Conservation (phyloP, 164 flowering plant genomes). For the Annona cherimola region DNA sequence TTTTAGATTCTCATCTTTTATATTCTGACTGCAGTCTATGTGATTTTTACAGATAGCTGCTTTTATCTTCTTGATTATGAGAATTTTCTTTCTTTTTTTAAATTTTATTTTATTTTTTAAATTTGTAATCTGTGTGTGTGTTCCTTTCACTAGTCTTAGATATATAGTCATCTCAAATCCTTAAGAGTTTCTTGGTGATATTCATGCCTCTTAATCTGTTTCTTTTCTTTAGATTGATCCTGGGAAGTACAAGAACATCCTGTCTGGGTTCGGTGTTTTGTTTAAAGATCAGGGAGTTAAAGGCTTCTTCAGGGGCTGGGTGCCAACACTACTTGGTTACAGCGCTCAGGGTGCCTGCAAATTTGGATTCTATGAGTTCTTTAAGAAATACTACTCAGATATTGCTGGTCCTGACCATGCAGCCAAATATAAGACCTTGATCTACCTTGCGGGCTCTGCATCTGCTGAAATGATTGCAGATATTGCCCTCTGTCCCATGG, state of each 20-base stretch:
- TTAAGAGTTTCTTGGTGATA: not conserved
- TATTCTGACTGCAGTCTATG: not conserved
- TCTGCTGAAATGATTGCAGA: slow-evolving; percentile 89
- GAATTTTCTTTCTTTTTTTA: not conserved
- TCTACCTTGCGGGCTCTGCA: slow-evolving; percentile 84
- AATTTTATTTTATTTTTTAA: not conserved
- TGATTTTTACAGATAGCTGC: not conserved
- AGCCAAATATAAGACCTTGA: slow-evolving; percentile 74
- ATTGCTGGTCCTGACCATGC: slow-evolving; percentile 75
- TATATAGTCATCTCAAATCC: too few relatives aligned
- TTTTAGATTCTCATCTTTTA: not conserved
- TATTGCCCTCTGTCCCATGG: slow-evolving; percentile 75
- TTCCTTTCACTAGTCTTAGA: not conserved
- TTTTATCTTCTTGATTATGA: not conserved
- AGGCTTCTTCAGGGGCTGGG: slow-evolving; percentile 85
- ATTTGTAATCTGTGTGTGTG: not conserved
- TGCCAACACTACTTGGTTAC: slow-evolving; percentile 69
- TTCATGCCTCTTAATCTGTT: not conserved
- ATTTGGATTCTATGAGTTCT: slow-evolving; percentile 79
- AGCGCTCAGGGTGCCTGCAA: slow-evolving; percentile 98
- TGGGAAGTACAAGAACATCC: slow-evolving; percentile 69
- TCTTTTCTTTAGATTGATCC: slow-evolving; percentile 57
- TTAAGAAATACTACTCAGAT: slow-evolving; percentile 81
- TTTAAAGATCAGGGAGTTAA: slow-evolving; percentile 69
- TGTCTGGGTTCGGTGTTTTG: slow-evolving; percentile 72